phyloP scores from a whole-genome alignment of 305 asterid genomes.

The Fraxinus paxiana region DNA sequence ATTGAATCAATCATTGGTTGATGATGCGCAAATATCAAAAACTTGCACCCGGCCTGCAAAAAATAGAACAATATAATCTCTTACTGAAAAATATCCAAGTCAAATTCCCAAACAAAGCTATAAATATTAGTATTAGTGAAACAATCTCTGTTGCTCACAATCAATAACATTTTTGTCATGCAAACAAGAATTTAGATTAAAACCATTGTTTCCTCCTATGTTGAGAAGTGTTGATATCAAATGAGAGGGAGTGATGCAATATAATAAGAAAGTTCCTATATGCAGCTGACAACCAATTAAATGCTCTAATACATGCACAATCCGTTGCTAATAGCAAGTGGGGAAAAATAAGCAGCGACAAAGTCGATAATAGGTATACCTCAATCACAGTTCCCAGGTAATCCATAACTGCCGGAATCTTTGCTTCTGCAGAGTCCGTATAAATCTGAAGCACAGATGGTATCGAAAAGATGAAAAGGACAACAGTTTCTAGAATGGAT shows the following conservation, averaged over 20 bases:
- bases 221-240: slow-evolving; percentile 12
- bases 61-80: slow-evolving; percentile 13
- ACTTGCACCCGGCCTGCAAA: slow-evolving; percentile 92
- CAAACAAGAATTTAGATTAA: slow-evolving; percentile 1
- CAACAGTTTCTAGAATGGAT: neutral
- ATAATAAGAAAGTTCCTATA: slow-evolving; percentile 6
- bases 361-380: slow-evolving; percentile 39
- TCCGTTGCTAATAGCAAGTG: slow-evolving; percentile 22
- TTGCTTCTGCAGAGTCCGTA: slow-evolving; percentile 77
- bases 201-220: slow-evolving; percentile 2
- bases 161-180: neutral
- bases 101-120: slow-evolving; percentile 16
- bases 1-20: slow-evolving; percentile 76
- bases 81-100: slow-evolving; percentile 7
- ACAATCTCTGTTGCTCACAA: neutral
- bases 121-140: slow-evolving; percentile 4
- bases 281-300: slow-evolving; percentile 15
- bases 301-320: neutral
- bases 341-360: slow-evolving; percentile 7
- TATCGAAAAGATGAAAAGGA: slow-evolving; percentile 14
- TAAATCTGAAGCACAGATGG: slow-evolving; percentile 52
- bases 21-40: slow-evolving; percentile 91
- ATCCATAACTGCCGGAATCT: slow-evolving; percentile 89
- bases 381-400: slow-evolving; percentile 84
- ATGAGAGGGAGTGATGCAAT: neutral